A percentile compares a stretch with the other conserved stretches of the same genome.
These are phyloP conservation scores for Aureobasidium sp. DNA, from an alignment of 2,329 filamentous ascomycete species.

Conservation along the genomic window DNA sequence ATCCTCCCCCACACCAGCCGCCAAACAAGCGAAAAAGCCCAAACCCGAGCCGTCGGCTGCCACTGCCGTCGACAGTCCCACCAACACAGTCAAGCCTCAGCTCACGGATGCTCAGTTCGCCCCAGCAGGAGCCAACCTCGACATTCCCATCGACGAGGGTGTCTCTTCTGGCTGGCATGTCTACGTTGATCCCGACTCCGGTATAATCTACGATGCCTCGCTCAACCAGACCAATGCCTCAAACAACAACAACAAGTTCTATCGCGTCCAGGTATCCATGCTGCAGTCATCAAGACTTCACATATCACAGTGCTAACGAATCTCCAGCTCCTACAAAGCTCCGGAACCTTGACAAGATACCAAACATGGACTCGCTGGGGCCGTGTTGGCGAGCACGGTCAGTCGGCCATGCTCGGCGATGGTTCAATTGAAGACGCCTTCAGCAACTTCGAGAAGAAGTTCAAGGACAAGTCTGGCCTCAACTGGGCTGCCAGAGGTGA, in stretches of 20 bases:
- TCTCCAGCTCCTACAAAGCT: conserved; percentile 28
- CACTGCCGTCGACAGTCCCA: conserved; percentile 13
- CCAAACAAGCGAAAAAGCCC: conserved; percentile 16
- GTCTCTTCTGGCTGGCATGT: conserved; percentile 37
- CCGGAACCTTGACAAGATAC: conserved; percentile 28
- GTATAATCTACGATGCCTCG: conserved; percentile 68
- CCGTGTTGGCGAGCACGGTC: conserved; percentile 54
- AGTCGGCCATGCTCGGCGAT: conserved; percentile 33
- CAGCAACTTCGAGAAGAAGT: conserved; percentile 44
- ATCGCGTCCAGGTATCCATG: conserved; percentile 56
- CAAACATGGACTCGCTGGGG: conserved; percentile 73
- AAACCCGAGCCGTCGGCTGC: conserved; percentile 2
- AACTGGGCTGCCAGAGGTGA: conserved; percentile 42
- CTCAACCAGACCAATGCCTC: conserved; percentile 68
- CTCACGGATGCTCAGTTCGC: conserved; percentile 36
- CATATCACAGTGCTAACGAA: background rate
- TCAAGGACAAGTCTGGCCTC: conserved; percentile 48
- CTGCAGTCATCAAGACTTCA: too few species aligned
- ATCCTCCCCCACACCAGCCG: background rate
- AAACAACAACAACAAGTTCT: conserved; percentile 77
- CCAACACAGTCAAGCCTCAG: conserved; percentile 26
- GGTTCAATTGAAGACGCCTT: conserved; percentile 33
- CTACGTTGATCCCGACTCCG: conserved; percentile 50
- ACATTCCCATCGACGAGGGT: conserved; percentile 40
- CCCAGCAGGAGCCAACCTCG: conserved; percentile 32